phyloP scores from a whole-genome alignment of 176 grass and related monocot species.

The Musa schizocarpa region DNA sequence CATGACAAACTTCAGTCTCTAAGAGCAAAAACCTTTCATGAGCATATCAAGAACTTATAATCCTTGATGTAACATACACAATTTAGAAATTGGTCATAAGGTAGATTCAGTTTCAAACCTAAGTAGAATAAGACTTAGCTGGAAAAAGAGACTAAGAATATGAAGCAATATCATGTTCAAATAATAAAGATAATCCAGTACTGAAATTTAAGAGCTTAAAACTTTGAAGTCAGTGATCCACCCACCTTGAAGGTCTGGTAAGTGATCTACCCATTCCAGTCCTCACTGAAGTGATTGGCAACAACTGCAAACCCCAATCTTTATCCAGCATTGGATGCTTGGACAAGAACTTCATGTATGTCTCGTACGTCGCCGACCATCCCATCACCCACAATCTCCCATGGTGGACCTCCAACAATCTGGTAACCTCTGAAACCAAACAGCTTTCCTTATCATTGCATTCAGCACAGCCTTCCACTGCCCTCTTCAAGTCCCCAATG shows the following conservation, averaged over 20 bases:
- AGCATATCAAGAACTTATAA: not conserved
- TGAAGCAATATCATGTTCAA: not conserved
- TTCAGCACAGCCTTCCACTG: slow-evolving; percentile 27
- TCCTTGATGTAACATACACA: not conserved
- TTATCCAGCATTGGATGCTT: slow-evolving; percentile 85
- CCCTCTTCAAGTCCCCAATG: slow-evolving; percentile 65
- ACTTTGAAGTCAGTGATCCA: not conserved
- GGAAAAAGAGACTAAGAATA: not conserved
- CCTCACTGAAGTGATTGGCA: slow-evolving; percentile 61
- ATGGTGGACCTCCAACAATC: slow-evolving; percentile 56
- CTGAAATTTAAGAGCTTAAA: no score
- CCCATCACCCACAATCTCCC: slow-evolving; percentile 62
- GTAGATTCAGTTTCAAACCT: not conserved
- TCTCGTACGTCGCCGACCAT: slow-evolving; percentile 87
- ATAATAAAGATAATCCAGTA: no score
- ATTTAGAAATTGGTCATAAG: not conserved
- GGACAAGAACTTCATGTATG: slow-evolving; percentile 79
- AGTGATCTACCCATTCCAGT: not conserved
- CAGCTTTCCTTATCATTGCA: slow-evolving; percentile 25
- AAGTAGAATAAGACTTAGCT: not conserved
- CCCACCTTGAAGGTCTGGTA: slow-evolving; percentile 5
- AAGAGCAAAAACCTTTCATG: not conserved
- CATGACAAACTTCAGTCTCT: not conserved
- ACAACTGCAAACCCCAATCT: slow-evolving; percentile 87
- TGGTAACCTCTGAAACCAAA: slow-evolving; percentile 67